A percentile compares a stretch with the other conserved stretches of the same genome.
phyloP scores from a whole-genome alignment of 1,139 yeast genomes.

The Pichia sp. region DNA sequence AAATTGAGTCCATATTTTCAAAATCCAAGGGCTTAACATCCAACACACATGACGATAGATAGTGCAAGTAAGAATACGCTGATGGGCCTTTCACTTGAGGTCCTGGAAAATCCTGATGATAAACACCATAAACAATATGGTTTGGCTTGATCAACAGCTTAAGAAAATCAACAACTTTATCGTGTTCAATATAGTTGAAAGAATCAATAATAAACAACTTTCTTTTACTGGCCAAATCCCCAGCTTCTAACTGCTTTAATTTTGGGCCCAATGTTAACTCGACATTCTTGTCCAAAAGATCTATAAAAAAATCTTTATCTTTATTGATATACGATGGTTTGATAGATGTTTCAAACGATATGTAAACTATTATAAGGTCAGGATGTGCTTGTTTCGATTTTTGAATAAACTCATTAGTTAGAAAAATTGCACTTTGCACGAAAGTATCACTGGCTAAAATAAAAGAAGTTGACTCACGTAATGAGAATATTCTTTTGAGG shows the following conservation, averaged over 20 bases:
- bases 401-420: slow-evolving; percentile 51
- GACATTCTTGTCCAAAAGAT: slow-evolving; percentile 31
- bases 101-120: slow-evolving; percentile 49
- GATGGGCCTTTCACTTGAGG: slow-evolving; percentile 15
- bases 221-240: slow-evolving; percentile 1
- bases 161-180: slow-evolving; percentile 45
- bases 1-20: slow-evolving; percentile 41
- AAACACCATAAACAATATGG: slow-evolving; percentile 50
- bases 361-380: slow-evolving; percentile 32
- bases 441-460: slow-evolving; percentile 62
- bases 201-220: slow-evolving; percentile 56
- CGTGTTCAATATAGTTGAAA: slow-evolving; percentile 46
- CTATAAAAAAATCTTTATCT: slow-evolving; percentile 34
- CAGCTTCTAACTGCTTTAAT: background rate
- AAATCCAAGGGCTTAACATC: slow-evolving; percentile 41
- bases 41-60: slow-evolving; percentile 66
- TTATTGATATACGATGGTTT: slow-evolving; percentile 42
- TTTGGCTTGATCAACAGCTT: slow-evolving; percentile 48
- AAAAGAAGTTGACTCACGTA: slow-evolving; percentile 71
- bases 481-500: slow-evolving; percentile 52
- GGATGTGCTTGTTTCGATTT: slow-evolving; percentile 28
- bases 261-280: background rate
- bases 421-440: slow-evolving; percentile 52
- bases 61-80: slow-evolving; percentile 34
- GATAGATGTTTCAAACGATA: slow-evolving; percentile 53